Base-by-base conservation (phyloP, 768 basidiomycete species). In the Calocera cornea region DNA sequence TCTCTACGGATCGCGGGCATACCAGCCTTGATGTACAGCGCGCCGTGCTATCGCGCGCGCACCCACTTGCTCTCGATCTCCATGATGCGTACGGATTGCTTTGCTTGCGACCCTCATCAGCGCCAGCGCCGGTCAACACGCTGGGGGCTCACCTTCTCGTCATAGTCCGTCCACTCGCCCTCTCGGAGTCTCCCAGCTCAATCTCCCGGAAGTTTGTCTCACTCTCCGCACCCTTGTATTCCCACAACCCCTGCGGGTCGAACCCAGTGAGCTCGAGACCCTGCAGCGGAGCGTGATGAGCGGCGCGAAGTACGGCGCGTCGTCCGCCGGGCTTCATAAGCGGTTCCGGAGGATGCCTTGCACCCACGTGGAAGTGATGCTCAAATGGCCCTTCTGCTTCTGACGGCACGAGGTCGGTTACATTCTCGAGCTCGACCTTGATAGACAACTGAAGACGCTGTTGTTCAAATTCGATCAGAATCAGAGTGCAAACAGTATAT, bases 111-210 rank as follows among this genome's bases (percentile, higher is more conserved):
- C 2, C n/a, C 65, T 65, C 24, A 2, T 33, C 11, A 19, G 24
- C n/a, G 54, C 65, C 27, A 41, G 1, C 1, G 7, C 3, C 3
- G 29, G 47, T 29, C 31, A 16, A 33, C 19, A 38, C n/a, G n/a
- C n/a, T n/a, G n/a, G n/a, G 64, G 67, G 22, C 77, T 50, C 69
- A 87, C 92, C 83, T 93, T 92, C 75, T 95, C 92, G 71, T 95
- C 92, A 71, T 95, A 95, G 72, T 94, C 92, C 14, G 80, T 83
- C 93, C 93, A 95, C 74, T 87, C 85, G 1, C 80, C 83, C 31
- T 87, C 85, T n/a, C n/a, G n/a, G n/a, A n/a, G n/a, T n/a, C n/a
- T 0, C 75, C 75, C 44, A 91, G 78, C 34, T 87, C 85, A n/a
- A 90, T 81, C 1, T 90, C 84, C 10, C 77, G 60, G 73, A 94